A percentile compares a stretch with the other conserved stretches of the same genome.
These are phyloP conservation scores for Henckelia pumila DNA, from an alignment of 257 asterid species.

Conservation along the genomic window DNA sequence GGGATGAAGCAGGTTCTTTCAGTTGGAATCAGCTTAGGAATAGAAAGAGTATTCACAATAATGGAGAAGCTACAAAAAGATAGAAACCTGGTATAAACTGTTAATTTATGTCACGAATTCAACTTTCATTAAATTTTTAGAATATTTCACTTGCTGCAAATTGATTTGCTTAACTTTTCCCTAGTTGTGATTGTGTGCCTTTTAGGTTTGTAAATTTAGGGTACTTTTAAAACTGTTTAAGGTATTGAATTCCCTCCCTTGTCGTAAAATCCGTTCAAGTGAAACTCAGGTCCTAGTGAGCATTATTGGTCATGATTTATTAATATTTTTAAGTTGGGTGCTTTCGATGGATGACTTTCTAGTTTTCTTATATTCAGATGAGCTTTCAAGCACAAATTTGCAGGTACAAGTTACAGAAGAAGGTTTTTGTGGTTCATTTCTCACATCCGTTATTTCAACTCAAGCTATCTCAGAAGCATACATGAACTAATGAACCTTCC, in stretches of 20 bases:
- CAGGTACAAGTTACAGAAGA: constrained; percentile 58
- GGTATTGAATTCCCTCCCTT: too few species aligned
- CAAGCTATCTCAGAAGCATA: constrained; percentile 67
- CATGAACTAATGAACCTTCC: constrained; percentile 36
- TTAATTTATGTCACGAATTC: too few species aligned
- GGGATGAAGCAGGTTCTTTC: constrained; percentile 91
- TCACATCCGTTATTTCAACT: constrained; percentile 67
- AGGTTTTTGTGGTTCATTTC: constrained; percentile 96
- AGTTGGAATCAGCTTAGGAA: constrained; percentile 91
- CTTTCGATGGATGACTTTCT: constrained; percentile 10
- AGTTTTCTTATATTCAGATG: constrained; percentile 53
- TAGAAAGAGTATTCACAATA: constrained; percentile 85
- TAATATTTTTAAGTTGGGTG: constrained; percentile 7
- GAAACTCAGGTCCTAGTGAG: constrained; percentile 90
- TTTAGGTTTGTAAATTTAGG: too few species aligned
- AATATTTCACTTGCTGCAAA: too few species aligned
- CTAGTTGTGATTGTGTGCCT: too few species aligned
- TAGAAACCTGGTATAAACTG: constrained; percentile 51
- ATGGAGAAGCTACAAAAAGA: constrained; percentile 78
- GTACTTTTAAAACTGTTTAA: too few species aligned
- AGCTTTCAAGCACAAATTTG: constrained; percentile 66
- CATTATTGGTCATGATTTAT: constrained; percentile 67
- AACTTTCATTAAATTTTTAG: too few species aligned
- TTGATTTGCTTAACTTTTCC: too few species aligned
- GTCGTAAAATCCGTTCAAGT: constrained; percentile 62